These are phyloP conservation scores for Phytopythium oedochilum DNA, from an alignment of 352 stramenopile species.

Conservation along the genomic window DNA sequence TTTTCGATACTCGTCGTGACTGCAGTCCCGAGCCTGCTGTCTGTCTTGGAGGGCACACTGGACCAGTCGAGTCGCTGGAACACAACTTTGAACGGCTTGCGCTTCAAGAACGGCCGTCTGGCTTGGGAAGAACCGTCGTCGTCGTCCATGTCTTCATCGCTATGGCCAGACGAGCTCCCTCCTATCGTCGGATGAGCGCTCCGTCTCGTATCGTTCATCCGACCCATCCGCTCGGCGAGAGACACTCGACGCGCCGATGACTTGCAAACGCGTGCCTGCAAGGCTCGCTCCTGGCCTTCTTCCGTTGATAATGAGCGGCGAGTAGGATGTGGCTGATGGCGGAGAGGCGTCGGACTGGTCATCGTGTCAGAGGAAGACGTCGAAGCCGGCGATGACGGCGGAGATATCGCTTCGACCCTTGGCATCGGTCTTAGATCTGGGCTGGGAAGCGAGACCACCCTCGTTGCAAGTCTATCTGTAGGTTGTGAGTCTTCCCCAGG, in stretches of 20 bases:
- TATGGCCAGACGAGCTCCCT: background rate
- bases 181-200: background rate
- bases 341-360: background rate
- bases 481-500: too few species aligned
- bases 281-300: background rate
- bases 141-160: slow-evolving; percentile 5
- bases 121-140: slow-evolving; percentile 2
- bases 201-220: background rate
- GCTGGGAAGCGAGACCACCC: background rate
- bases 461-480: background rate
- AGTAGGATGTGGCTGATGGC: background rate
- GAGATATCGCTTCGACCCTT: slow-evolving; percentile 40
- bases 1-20: background rate
- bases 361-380: slow-evolving; percentile 25
- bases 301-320: background rate
- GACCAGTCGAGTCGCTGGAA: slow-evolving; percentile 66
- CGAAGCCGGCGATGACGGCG: slow-evolving; percentile 51
- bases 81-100: slow-evolving; percentile 67
- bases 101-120: slow-evolving; percentile 40
- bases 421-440: slow-evolving; percentile 16
- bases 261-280: background rate
- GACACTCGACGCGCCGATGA: background rate
- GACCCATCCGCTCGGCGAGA: background rate
- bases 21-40: slow-evolving; percentile 31
- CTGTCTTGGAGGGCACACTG: slow-evolving; percentile 44